phyloP scores from a whole-genome alignment of 257 asterid genomes.

The Solanum etuberosum region DNA sequence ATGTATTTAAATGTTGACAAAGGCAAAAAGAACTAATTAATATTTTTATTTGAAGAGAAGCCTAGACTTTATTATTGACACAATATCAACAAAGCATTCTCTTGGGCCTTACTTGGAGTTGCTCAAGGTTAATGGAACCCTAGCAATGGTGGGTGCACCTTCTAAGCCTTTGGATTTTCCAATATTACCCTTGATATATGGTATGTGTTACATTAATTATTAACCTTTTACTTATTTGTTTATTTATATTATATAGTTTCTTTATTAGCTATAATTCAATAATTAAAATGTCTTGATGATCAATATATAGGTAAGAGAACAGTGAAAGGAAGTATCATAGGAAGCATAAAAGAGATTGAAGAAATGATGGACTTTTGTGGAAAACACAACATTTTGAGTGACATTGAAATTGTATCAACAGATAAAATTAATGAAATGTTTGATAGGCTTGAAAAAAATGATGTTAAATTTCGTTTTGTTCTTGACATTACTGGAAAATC shows the following conservation, averaged over 20 bases:
- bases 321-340: constrained; percentile 72
- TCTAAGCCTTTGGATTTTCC: constrained; percentile 70
- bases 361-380: constrained; percentile 81
- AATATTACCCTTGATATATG: constrained; percentile 57
- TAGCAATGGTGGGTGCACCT: constrained; percentile 69
- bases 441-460: constrained; percentile 49
- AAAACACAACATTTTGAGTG: constrained; percentile 49
- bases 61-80: constrained; percentile 56
- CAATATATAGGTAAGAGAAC: constrained; percentile 45
- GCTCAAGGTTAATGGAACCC: constrained; percentile 58
- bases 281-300: not conserved
- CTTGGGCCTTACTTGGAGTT: constrained; percentile 58
- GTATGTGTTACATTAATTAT: constrained; percentile 5
- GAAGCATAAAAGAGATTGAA: constrained; percentile 64
- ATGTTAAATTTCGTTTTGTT: constrained; percentile 81
- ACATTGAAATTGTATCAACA: constrained; percentile 48
- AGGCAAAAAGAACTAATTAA: not conserved
- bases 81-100: constrained; percentile 61
- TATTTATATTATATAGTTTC: not conserved
- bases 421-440: constrained; percentile 50
- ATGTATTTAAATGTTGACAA: not conserved
- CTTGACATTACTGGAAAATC: constrained; percentile 38
- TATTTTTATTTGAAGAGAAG: constrained; percentile 21
- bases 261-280: not conserved
- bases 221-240: not conserved